Percentiles rank a stretch among this genome's conserved stretches.
Evolutionary conservation across 1,139 yeast genomes (phyloP).

Genomic region (Yamadazyma atmosphaerica): DNA sequence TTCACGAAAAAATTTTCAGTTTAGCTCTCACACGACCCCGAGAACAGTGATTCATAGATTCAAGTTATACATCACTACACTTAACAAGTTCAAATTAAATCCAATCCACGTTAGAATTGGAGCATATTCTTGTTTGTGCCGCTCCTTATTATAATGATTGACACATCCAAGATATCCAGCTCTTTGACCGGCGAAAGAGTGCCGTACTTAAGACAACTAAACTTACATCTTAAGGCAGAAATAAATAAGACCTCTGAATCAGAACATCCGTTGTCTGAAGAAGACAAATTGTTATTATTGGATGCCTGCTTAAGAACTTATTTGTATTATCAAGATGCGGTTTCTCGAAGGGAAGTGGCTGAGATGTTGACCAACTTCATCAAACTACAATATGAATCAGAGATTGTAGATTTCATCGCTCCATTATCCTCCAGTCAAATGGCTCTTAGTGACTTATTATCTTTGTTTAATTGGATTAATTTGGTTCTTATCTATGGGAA

Average conservation of each 20-base stretch:
- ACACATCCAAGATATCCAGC: constrained; percentile 8
- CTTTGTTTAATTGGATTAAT: constrained; percentile 59
- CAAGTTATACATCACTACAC: no score
- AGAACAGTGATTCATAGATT: no score
- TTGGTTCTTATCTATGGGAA: constrained; percentile 18
- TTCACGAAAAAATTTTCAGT: neutral
- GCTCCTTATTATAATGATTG: constrained; percentile 10
- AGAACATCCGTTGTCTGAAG: constrained; percentile 2
- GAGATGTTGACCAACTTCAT: constrained; percentile 24
- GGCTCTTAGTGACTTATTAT: constrained; percentile 56
- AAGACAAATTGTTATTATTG: constrained; percentile 18
- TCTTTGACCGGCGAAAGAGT: constrained; percentile 38
- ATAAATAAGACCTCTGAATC: neutral
- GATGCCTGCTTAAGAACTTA: constrained; percentile 44
- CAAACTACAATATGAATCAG: constrained; percentile 8
- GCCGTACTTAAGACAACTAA: constrained; percentile 24
- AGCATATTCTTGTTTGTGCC: no score
- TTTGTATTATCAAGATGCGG: constrained; percentile 51
- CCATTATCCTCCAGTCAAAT: constrained; percentile 32
- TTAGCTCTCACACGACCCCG: neutral
- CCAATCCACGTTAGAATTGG: no score
- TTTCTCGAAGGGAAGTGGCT: constrained; percentile 44
- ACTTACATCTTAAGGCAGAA: no score
- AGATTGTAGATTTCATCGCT: constrained; percentile 39
- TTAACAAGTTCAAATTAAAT: no score